phyloP scores from a whole-genome alignment of 176 grass and related monocot genomes.

The Carex pumila region DNA sequence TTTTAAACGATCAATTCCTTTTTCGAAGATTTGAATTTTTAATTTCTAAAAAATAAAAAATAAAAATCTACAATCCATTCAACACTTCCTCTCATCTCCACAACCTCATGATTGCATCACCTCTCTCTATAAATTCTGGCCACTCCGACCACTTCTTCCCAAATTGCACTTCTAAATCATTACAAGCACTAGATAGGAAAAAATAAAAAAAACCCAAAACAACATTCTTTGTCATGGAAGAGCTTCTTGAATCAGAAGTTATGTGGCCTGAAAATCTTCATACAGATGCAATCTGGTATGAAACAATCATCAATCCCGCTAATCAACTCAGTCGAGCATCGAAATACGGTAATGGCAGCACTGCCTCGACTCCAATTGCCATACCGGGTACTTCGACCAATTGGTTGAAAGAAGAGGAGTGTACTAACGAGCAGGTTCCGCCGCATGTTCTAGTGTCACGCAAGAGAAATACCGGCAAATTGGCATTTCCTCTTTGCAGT shows the following conservation, averaged over 20 bases:
- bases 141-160: not conserved
- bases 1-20: no score
- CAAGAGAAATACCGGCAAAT: conserved; percentile 10
- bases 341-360: not conserved
- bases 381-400: conserved; percentile 1
- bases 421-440: conserved; percentile 25
- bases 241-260: conserved; percentile 53
- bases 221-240: conserved; percentile 14
- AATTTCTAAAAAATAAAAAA: no score
- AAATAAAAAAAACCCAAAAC: not conserved
- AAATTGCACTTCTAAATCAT: not conserved
- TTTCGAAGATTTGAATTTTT: no score
- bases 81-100: not conserved
- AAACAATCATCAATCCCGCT: not conserved
- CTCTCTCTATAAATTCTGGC: conserved; percentile 1
- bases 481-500: conserved; percentile 44
- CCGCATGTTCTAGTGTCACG: conserved; percentile 59
- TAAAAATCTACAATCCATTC: not conserved
- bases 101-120: not conserved
- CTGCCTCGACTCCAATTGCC: not conserved
- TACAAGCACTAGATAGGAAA: not conserved
- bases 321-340: not conserved
- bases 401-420: conserved; percentile 16
- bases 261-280: conserved; percentile 45
- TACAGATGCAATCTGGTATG: not conserved